Evolutionary conservation across 148 eudicot species (phyloP).

Genomic region (Rhododendron simsii): DNA sequence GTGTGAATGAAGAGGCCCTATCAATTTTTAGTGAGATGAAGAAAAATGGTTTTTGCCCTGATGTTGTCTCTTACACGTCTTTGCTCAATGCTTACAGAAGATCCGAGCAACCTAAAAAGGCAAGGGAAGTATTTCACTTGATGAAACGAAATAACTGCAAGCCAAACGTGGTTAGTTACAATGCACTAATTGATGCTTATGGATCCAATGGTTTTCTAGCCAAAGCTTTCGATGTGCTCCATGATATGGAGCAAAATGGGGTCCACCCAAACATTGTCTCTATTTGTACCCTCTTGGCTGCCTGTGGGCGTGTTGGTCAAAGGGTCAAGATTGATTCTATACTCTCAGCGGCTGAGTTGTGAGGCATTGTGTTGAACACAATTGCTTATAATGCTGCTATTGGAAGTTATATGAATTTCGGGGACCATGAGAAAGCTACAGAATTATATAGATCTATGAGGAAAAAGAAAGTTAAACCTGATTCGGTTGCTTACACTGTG

Average conservation of each 20-base stretch:
- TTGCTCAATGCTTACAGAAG: slow-evolving; percentile 90
- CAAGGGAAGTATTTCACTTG: slow-evolving; percentile 59
- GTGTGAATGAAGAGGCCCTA: slow-evolving; percentile 66
- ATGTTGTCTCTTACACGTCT: slow-evolving; percentile 83
- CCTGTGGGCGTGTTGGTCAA: slow-evolving; percentile 79
- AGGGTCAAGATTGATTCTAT: slow-evolving; percentile 78
- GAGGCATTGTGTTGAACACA: slow-evolving; percentile 63
- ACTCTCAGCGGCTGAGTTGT: slow-evolving; percentile 70
- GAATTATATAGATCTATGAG: slow-evolving; percentile 57
- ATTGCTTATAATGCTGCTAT: slow-evolving; percentile 85
- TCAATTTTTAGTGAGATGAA: slow-evolving; percentile 60
- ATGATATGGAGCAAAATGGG: slow-evolving; percentile 76
- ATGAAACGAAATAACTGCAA: slow-evolving; percentile 59
- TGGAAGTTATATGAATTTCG: slow-evolving; percentile 86
- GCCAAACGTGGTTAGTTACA: slow-evolving; percentile 81
- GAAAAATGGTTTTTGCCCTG: slow-evolving; percentile 52
- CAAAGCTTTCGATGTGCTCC: slow-evolving; percentile 75
- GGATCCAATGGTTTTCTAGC: slow-evolving; percentile 75
- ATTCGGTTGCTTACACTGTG: slow-evolving; percentile 74
- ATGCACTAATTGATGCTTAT: slow-evolving; percentile 89
- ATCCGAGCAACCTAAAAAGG: slow-evolving; percentile 78
- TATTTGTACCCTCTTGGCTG: slow-evolving; percentile 77
- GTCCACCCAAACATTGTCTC: slow-evolving; percentile 84
- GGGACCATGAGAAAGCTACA: slow-evolving; percentile 76
- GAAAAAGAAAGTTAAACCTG: slow-evolving; percentile 64